These are phyloP conservation scores for Falciphora oryzae DNA, from an alignment of 2,329 filamentous ascomycete species.

Conservation along the genomic window DNA sequence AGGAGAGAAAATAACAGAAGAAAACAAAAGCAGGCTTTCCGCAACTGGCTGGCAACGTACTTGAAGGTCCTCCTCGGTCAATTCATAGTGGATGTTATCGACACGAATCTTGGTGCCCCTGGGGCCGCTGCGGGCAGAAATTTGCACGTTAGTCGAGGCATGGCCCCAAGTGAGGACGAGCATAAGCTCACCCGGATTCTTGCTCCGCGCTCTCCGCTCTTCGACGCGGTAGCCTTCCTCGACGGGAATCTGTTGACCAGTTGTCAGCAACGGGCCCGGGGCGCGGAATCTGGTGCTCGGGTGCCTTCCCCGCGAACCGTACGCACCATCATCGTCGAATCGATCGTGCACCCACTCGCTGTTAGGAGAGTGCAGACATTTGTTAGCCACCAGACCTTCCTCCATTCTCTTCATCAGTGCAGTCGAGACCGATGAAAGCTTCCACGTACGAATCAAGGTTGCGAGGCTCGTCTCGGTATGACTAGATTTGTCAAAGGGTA, in stretches of 20 bases:
- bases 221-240: conserved; percentile 7
- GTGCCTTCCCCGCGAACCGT: background rate
- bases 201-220: conserved; percentile 3
- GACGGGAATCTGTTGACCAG: conserved; percentile 3
- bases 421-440: background rate
- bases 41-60: conserved; percentile 37
- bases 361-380: background rate
- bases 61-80: conserved; percentile 76
- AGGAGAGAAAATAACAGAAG: conserved; percentile 18
- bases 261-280: conserved; percentile 1
- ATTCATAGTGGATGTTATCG: conserved; percentile 88
- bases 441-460: conserved; percentile 64
- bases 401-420: conserved; percentile 15
- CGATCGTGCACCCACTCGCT: conserved; percentile 95
- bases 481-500: conserved; percentile 35
- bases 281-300: background rate
- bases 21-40: background rate
- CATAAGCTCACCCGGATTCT: background rate
- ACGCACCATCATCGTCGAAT: conserved; percentile 67
- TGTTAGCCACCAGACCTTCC: background rate
- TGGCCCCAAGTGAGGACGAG: background rate
- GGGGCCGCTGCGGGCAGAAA: background rate
- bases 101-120: conserved; percentile 69
- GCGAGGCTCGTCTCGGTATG: conserved; percentile 55
- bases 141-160: background rate